Percentiles rank a stretch among this genome's conserved stretches.
These are phyloP conservation scores for Antrodiella citrinella DNA, from an alignment of 768 basidiomycete genomes.

Conservation along the genomic window DNA sequence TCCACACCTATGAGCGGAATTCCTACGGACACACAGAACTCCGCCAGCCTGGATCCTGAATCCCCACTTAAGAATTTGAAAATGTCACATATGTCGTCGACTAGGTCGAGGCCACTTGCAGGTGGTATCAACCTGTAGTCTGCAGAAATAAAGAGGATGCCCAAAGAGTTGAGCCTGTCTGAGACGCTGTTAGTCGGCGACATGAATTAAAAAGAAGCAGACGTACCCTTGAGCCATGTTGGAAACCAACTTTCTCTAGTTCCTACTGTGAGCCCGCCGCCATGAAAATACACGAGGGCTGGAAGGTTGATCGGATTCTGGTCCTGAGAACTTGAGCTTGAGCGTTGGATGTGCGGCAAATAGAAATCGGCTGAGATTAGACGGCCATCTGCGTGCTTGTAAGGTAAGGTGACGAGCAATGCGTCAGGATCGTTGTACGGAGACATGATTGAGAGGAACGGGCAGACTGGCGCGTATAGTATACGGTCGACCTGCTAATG, in stretches of 20 bases:
- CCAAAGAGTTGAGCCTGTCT: conserved; percentile 42
- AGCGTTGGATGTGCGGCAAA: neutral
- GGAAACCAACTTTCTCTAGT: conserved; percentile 58
- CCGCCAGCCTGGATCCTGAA: conserved; percentile 17
- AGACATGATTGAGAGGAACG: too few species aligned
- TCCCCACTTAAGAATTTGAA: conserved; percentile 36
- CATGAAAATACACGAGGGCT: conserved; percentile 32
- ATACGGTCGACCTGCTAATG: too few species aligned
- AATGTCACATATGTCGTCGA: conserved; percentile 49
- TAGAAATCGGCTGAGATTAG: neutral
- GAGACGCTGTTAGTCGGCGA: too few species aligned
- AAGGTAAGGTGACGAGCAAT: neutral
- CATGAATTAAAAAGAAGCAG: too few species aligned
- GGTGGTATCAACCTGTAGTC: conserved; percentile 54
- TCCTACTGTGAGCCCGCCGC: conserved; percentile 56
- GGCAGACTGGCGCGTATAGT: too few species aligned
- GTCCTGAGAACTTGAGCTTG: too few species aligned
- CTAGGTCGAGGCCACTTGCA: conserved; percentile 46
- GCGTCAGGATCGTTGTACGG: too few species aligned
- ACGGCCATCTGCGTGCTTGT: neutral
- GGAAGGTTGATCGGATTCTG: neutral
- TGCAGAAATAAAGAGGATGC: conserved; percentile 50
- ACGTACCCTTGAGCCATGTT: conserved; percentile 50
- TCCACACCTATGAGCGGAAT: conserved; percentile 26
- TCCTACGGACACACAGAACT: neutral